These are phyloP conservation scores for Pythium sp. DNA, from an alignment of 352 stramenopile genomes.

Conservation along the genomic window DNA sequence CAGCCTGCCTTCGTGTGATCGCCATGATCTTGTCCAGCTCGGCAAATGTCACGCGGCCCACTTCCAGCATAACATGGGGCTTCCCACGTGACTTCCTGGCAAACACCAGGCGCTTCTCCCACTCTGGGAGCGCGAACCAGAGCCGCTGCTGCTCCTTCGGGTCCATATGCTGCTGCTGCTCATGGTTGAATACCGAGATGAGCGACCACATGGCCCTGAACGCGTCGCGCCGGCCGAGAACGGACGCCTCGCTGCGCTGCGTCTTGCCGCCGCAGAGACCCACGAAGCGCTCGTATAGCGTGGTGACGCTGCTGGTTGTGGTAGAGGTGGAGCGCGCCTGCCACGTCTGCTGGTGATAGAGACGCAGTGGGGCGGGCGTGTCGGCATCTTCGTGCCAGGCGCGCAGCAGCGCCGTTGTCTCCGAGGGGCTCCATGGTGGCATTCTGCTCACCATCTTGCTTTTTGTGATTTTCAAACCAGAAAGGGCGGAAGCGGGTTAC, in stretches of 20 bases:
- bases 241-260: not conserved
- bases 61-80: not conserved
- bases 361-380: not conserved
- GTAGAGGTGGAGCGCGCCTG: too few relatives aligned
- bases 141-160: not conserved
- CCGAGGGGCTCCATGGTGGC: slow-evolving; percentile 2
- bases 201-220: slow-evolving; percentile 7
- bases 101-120: slow-evolving; percentile 7
- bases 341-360: too few relatives aligned
- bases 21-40: not conserved
- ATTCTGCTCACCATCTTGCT: not conserved
- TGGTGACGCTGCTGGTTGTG: not conserved
- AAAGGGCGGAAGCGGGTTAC: too few relatives aligned
- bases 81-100: not conserved
- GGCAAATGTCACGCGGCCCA: not conserved
- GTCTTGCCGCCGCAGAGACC: not conserved
- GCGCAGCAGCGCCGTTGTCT: slow-evolving; percentile 4
- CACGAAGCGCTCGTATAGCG: not conserved
- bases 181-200: not conserved
- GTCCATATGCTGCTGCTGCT: not conserved
- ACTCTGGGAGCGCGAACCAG: not conserved
- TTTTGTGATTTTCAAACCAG: not conserved
- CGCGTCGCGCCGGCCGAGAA: slow-evolving; percentile 2
- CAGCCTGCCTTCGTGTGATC: not conserved
- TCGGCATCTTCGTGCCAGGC: slow-evolving; percentile 8